A percentile compares a stretch with the other conserved stretches of the same genome.
Evolutionary conservation across 805 yeast genomes (phyloP).

Genomic region (Lachancea quebecensis): DNA sequence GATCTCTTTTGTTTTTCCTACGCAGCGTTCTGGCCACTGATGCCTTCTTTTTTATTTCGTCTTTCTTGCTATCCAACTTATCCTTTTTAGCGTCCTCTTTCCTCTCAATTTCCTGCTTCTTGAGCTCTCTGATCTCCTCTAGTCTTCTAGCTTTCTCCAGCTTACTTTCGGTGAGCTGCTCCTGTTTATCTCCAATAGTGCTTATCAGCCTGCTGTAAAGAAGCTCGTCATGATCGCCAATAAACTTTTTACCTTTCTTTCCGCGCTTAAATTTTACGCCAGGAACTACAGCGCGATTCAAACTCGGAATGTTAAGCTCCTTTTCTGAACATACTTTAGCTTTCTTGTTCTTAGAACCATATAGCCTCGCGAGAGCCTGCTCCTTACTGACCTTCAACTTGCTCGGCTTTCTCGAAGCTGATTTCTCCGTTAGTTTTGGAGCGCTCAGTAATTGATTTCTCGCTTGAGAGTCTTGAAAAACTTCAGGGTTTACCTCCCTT

Average conservation of each 20-base stretch:
- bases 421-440: slow-evolving; percentile 55
- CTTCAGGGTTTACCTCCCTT: slow-evolving; percentile 59
- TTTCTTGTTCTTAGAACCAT: slow-evolving; percentile 53
- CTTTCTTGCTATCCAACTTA: slow-evolving; percentile 69
- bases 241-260: slow-evolving; percentile 79
- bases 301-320: slow-evolving; percentile 69
- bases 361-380: slow-evolving; percentile 55
- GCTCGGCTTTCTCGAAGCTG: slow-evolving; percentile 42
- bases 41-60: slow-evolving; percentile 67
- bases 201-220: slow-evolving; percentile 64
- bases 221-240: slow-evolving; percentile 59
- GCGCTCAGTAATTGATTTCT: slow-evolving; percentile 49
- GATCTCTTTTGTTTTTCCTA: slow-evolving; percentile 43
- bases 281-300: slow-evolving; percentile 79
- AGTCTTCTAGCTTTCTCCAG: slow-evolving; percentile 83
- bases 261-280: slow-evolving; percentile 74
- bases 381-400: slow-evolving; percentile 57
- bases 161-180: slow-evolving; percentile 75
- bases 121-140: slow-evolving; percentile 83
- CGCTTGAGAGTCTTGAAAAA: slow-evolving; percentile 58
- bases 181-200: slow-evolving; percentile 76
- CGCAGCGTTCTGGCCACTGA: slow-evolving; percentile 61
- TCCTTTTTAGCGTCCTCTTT: slow-evolving; percentile 65
- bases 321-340: slow-evolving; percentile 57
- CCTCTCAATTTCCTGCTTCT: slow-evolving; percentile 79